Conservation (phyloP, 108 stramenopile species). For the Stephanodiscus minutulus region DNA sequence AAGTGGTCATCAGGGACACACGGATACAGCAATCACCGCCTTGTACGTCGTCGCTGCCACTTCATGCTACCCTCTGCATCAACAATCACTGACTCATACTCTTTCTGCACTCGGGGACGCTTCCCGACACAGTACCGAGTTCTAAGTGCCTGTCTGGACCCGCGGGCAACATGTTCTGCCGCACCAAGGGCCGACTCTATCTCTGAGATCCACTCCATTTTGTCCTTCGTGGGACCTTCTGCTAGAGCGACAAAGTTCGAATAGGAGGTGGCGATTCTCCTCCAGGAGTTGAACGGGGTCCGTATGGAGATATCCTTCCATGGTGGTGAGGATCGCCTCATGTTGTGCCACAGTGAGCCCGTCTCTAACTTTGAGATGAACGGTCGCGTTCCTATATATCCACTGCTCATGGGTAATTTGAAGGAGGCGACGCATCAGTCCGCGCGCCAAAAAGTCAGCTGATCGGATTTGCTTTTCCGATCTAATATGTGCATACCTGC, state of each 20-base stretch:
- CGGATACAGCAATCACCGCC: no score
- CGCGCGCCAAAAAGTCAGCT: neutral
- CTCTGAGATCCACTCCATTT: conserved; percentile 8
- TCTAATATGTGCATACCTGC: no score
- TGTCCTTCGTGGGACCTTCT: neutral
- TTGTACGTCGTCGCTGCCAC: no score
- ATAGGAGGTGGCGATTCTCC: neutral
- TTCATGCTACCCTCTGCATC: no score
- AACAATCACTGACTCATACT: no score
- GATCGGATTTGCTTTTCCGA: no score
- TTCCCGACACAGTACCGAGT: no score
- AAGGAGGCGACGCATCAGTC: neutral
- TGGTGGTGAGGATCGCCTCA: neutral
- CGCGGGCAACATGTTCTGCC: neutral
- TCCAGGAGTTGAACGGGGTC: conserved; percentile 6
- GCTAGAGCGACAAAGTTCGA: neutral
- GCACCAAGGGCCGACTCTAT: conserved; percentile 6
- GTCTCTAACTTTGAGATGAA: neutral
- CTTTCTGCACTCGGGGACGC: no score
- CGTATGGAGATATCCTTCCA: neutral
- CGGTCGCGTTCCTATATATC: conserved; percentile 7
- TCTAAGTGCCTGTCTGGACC: no score
- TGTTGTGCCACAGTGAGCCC: neutral
- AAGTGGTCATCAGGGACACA: no score
- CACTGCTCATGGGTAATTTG: no score